Evolutionary conservation across 2,329 filamentous ascomycete species (phyloP), one percentile per base, ranked within the genome.

Genomic region (Sclerotiophoma versabilis): DNA sequence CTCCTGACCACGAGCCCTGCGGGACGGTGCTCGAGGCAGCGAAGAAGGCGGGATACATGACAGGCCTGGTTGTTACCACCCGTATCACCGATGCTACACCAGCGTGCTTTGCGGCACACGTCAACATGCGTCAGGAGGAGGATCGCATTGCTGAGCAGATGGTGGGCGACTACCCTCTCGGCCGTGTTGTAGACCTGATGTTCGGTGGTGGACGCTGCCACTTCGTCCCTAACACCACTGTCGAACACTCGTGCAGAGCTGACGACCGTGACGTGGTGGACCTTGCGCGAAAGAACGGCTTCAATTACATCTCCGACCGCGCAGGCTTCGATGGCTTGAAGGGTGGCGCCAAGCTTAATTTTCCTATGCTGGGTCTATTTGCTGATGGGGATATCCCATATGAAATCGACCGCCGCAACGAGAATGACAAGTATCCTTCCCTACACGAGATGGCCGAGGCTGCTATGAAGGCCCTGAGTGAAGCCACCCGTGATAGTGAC

Each of bases 21-120:
- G 95, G 93, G 7, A 96, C 93, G 15, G 92, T 90, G 32, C 84
- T 99, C 47, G 95, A 99, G 79, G 95, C 95, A 3, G 95, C 95
- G 30, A 96, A 97, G 78, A 85, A 87, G 64, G 90, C 91, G 8
- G 95, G 95, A 12, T 98, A 97, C 73, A 88, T 87, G 77, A 99
- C 95, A 2, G 95, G 95, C 0, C 77, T 99, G 60, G 95, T 98
- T 2, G 95, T 97, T 25, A 99, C 95, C 0, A 99, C 95, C 0
- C 86, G 93, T 58, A 87, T 98, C 58, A 97, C 95, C 4, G 95
- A 99, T 78, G 95, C 95, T 4, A 99, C 95, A 1, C 95, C 95
- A 0, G 95, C 95, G 1, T 96, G 92, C 75, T 99, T 99, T 74
- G 92, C 92, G 4, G 87, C 91, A 39, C 95, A 98, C 72, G 95